Conservation (phyloP, 2,329 filamentous ascomycete genomes). For the Ophiobolus disseminans region DNA sequence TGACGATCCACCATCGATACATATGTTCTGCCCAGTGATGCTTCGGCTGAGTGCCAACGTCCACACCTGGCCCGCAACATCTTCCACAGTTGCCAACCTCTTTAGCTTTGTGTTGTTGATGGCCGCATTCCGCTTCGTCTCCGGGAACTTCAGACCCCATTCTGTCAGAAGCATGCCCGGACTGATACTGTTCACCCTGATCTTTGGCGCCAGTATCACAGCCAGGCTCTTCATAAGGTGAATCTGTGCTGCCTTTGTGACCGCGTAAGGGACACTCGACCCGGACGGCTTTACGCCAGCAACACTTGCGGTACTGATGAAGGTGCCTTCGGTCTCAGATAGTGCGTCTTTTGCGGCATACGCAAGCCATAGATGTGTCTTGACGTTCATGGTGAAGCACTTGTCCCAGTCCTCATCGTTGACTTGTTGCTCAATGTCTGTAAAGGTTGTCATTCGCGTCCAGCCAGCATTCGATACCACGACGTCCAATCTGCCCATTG, state of each 20-base stretch:
- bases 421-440: conserved; percentile 64
- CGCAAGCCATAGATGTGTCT: conserved; percentile 59
- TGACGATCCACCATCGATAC: conserved; percentile 46
- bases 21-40: conserved; percentile 48
- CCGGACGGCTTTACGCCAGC: conserved; percentile 70
- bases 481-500: conserved; percentile 57
- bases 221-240: conserved; percentile 72
- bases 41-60: conserved; percentile 44
- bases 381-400: conserved; percentile 70
- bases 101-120: conserved; percentile 55
- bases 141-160: conserved; percentile 58
- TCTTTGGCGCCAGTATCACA: conserved; percentile 66
- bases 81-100: conserved; percentile 62
- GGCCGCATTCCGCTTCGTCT: conserved; percentile 53
- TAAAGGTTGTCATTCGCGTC: conserved; percentile 67
- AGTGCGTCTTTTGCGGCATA: conserved; percentile 66
- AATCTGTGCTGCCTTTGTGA: conserved; percentile 77
- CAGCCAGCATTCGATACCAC: conserved; percentile 64
- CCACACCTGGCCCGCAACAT: conserved; percentile 48
- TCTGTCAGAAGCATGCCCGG: conserved; percentile 70
- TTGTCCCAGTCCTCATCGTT: conserved; percentile 70
- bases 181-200: conserved; percentile 69
- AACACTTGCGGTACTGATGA: conserved; percentile 69
- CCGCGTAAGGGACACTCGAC: conserved; percentile 74
- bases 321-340: conserved; percentile 65